These are phyloP conservation scores for Phytophthora lateralis DNA, from an alignment of 352 stramenopile species.

Conservation along the genomic window DNA sequence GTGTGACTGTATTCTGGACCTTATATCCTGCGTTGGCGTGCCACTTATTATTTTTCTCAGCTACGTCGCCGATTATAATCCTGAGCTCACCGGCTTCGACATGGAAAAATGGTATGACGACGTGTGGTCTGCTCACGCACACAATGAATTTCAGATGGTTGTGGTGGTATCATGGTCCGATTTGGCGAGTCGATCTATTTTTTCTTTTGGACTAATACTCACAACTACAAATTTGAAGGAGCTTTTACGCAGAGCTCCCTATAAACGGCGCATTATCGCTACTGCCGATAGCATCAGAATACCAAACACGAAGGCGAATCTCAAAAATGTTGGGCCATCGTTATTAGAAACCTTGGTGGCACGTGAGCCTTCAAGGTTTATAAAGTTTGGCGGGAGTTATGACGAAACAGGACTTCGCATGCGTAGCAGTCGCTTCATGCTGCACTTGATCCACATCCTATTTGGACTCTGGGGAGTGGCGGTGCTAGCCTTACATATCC, in stretches of 20 bases:
- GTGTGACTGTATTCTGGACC: conserved; percentile 35
- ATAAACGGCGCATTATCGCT: not conserved
- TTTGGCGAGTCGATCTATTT: conserved; percentile 22
- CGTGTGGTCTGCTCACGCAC: conserved; percentile 21
- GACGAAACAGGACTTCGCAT: not conserved
- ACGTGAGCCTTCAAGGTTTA: not conserved
- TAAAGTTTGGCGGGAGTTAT: not conserved
- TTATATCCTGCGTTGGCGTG: conserved; percentile 34
- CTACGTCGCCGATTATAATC: conserved; percentile 34
- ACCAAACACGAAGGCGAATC: not conserved
- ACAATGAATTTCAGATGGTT: conserved; percentile 42
- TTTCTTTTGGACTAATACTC: conserved; percentile 20
- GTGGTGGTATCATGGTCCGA: conserved; percentile 37
- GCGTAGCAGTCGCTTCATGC: not conserved
- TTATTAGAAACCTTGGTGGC: not conserved
- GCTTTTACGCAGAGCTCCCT: conserved; percentile 6
- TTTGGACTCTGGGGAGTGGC: conserved; percentile 24
- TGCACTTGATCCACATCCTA: not conserved
- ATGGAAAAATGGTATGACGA: conserved; percentile 39
- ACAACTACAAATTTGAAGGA: conserved; percentile 18
- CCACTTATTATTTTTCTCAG: conserved; percentile 23
- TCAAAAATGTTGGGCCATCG: not conserved
- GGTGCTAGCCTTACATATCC: conserved; percentile 29
- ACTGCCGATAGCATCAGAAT: not conserved
- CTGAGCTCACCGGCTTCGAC: conserved; percentile 17